phyloP scores from a whole-genome alignment of 1,284 basidiomycete genomes.

The Puccinia hordei region DNA sequence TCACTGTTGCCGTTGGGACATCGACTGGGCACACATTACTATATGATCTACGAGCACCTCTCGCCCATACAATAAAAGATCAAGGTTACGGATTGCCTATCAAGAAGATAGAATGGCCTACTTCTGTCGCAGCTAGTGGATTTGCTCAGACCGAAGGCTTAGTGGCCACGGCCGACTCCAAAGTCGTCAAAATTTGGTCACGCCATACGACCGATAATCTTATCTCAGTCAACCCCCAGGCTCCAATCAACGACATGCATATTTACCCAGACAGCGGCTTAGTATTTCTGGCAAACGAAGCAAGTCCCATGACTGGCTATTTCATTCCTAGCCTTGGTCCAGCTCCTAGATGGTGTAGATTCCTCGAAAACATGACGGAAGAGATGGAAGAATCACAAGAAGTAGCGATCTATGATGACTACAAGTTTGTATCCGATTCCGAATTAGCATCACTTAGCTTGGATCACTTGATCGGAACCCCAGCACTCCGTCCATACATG shows the following conservation, averaged over 20 bases:
- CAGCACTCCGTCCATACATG: constrained; percentile 97
- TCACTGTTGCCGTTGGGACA: constrained; percentile 91
- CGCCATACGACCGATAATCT: constrained; percentile 77
- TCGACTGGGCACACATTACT: constrained; percentile 90
- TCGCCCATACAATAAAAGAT: constrained; percentile 85
- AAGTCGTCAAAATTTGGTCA: constrained; percentile 95
- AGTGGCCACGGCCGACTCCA: constrained; percentile 84
- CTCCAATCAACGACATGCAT: constrained; percentile 84
- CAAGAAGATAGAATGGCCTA: constrained; percentile 81
- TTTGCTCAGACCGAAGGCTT: constrained; percentile 62
- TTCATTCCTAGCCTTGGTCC: constrained; percentile 95
- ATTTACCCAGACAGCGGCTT: constrained; percentile 82
- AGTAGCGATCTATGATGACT: constrained; percentile 79
- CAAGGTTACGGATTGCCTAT: constrained; percentile 95
- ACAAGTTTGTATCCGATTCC: constrained; percentile 89
- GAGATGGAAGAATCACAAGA: constrained; percentile 75
- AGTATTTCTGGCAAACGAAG: constrained; percentile 85
- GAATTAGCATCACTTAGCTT: constrained; percentile 87
- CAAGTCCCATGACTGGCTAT: constrained; percentile 84
- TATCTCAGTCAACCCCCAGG: constrained; percentile 84
- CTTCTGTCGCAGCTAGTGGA: constrained; percentile 38
- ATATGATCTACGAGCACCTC: constrained; percentile 86
- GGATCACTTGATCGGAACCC: constrained; percentile 89
- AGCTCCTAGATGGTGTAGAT: constrained; percentile 93
- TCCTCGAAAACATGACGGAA: constrained; percentile 97